Percentiles rank a stretch among this genome's conserved stretches.
These are phyloP conservation scores for Pythium periplocum DNA, from an alignment of 352 stramenopile species.

Conservation along the genomic window DNA sequence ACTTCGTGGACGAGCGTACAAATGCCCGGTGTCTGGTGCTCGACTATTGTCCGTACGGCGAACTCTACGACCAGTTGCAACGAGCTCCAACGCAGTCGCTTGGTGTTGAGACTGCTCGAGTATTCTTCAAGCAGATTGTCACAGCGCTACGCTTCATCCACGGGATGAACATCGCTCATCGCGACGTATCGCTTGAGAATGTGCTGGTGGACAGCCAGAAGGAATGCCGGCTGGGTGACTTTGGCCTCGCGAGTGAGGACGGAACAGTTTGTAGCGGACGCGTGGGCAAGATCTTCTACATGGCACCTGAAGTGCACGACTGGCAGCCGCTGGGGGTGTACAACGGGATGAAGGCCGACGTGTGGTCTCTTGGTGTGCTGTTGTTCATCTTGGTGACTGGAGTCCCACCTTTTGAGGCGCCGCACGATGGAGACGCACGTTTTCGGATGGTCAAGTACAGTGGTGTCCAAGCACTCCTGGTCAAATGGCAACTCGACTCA, in stretches of 20 bases:
- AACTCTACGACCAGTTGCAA: constrained; percentile 44
- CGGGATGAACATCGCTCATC: constrained; percentile 44
- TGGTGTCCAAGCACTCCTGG: constrained; percentile 30
- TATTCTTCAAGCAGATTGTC: constrained; percentile 45
- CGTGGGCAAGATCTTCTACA: constrained; percentile 61
- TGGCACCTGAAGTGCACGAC: constrained; percentile 56
- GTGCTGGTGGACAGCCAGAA: constrained; percentile 40
- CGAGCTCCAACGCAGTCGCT: constrained; percentile 12
- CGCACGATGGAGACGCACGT: constrained; percentile 37
- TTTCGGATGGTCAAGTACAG: constrained; percentile 41
- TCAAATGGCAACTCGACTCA: constrained; percentile 32
- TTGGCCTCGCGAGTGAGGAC: constrained; percentile 41
- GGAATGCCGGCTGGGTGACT: constrained; percentile 45
- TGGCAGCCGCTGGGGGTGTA: constrained; percentile 19
- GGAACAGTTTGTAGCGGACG: constrained; percentile 30
- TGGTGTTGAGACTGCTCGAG: constrained; percentile 20
- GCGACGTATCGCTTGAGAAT: constrained; percentile 66
- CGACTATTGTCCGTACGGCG: constrained; percentile 53
- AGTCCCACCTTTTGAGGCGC: constrained; percentile 40
- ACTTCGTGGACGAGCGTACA: constrained; percentile 43
- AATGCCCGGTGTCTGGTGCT: constrained; percentile 54
- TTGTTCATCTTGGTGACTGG: constrained; percentile 59
- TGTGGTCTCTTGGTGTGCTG: constrained; percentile 64
- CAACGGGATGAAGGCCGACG: constrained; percentile 43
- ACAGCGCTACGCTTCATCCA: constrained; percentile 48